Conservation (phyloP, 2,329 filamentous ascomycete genomes). For the Cladosporium sp. region DNA sequence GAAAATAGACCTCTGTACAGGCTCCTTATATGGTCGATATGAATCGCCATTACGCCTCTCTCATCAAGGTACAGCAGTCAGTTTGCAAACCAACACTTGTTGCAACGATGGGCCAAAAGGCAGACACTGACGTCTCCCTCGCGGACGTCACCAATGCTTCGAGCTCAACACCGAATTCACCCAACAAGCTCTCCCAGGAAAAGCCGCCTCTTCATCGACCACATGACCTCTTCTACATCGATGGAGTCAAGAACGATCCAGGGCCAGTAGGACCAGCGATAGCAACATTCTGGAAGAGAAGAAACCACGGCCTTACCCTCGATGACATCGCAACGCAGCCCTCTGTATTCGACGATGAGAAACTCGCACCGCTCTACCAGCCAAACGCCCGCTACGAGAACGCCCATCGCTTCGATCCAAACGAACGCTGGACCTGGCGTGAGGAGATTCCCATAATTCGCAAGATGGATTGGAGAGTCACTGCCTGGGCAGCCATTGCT, state of each 20-base stretch:
- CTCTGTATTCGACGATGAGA: constrained; percentile 43
- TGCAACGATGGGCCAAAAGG: no score
- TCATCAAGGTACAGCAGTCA: no score
- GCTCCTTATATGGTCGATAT: no score
- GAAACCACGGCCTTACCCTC: constrained; percentile 3
- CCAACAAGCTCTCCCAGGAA: no score
- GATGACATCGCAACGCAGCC: constrained; percentile 19
- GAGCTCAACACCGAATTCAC: no score
- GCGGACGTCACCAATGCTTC: no score
- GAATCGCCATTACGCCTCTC: no score
- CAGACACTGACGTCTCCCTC: no score
- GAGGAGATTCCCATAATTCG: constrained; percentile 35
- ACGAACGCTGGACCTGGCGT: constrained; percentile 37
- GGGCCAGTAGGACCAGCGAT: constrained; percentile 1
- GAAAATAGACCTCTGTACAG: no score
- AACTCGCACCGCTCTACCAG: constrained; percentile 49
- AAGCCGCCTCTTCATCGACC: no score
- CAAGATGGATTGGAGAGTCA: constrained; percentile 16
- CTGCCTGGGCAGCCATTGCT: constrained; percentile 14
- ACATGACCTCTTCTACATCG: not conserved
- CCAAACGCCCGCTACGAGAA: constrained; percentile 49
- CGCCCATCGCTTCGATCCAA: constrained; percentile 43
- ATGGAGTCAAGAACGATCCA: not conserved
- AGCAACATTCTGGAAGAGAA: not conserved
- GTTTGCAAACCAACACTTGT: no score